Base-by-base conservation (phyloP, 495 filamentous ascomycete genomes). In the Penicillium cataractarum region DNA sequence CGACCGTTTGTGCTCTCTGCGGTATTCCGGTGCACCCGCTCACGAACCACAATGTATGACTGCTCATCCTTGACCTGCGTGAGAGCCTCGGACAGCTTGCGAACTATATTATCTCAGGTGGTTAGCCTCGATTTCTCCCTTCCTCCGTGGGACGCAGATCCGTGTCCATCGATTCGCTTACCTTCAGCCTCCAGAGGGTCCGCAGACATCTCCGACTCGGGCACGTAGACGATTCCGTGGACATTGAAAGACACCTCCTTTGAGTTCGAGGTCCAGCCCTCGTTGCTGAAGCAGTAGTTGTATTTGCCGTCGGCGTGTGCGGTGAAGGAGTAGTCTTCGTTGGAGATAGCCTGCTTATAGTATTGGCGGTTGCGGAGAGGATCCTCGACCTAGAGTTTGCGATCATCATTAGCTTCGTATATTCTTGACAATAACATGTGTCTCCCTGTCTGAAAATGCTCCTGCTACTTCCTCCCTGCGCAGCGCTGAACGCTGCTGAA, bases 241-340 rank as follows among this genome's bases (percentile, higher is more conserved):
- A 99, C 95, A 75, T 99, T 98, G 83, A 99, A 99, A 46, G 92
- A 95, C 37, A 99, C 93, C 72, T 98, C 96, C 80, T 99, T 99
- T 68, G 87, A 92, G 71, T 87, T 90, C 29, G 91, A 91, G 53
- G 87, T 88, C 89, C 92, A 97, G 71, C 93, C 88, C 80, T 98
- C 95, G 74, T 99, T 99, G 77, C 93, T 96, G 84, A 99, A 99
- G 86, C 95, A 99, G 86, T 99, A 99, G 60, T 86, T 80, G 82
- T 90, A 97, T 76, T 90, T 90, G 60, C 95, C 95, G 76, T 99
- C 95, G 70, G 85, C 74, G 49, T 84, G 79, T 35, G 96, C 96
- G 32, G 86, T 88, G 77, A 99, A 98, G 19, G 90, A 91, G 84
- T 96, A 90, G 79, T 97, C 93, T 64, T 95, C 96, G 71, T 90